phyloP scores from a whole-genome alignment of 345 rosid species.

The Corchorus olitorius region DNA sequence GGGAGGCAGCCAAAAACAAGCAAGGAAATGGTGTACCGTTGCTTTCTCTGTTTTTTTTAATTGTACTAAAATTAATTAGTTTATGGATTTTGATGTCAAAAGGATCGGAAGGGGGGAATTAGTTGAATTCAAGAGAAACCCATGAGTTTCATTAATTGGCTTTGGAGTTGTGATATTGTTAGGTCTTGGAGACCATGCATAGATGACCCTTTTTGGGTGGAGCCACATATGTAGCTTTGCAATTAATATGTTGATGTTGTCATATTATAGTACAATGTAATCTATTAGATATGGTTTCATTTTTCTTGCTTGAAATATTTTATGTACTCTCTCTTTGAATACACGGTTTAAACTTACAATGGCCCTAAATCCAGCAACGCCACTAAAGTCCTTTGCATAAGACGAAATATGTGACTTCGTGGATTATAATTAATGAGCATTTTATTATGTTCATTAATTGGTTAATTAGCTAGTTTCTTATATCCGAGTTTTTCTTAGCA shows the following conservation, averaged over 20 bases:
- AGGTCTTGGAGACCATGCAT: slow-evolving; percentile 1
- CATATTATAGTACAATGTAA: neutral
- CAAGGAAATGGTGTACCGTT: slow-evolving; percentile 48
- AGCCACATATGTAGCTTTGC: neutral
- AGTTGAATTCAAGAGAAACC: slow-evolving; percentile 46
- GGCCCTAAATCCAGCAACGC: too few species aligned
- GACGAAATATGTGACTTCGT: too few species aligned
- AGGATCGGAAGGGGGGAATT: neutral
- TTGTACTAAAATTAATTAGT: too few species aligned
- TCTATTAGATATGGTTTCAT: neutral
- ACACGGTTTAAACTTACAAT: too few species aligned
- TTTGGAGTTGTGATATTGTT: neutral
- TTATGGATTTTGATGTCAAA: neutral
- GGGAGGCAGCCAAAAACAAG: slow-evolving; percentile 42
- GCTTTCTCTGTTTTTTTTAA: neutral
- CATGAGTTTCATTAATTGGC: slow-evolving; percentile 46
- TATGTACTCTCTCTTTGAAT: too few species aligned
- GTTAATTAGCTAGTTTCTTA: too few species aligned
- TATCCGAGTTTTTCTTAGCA: too few species aligned
- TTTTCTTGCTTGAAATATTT: neutral
- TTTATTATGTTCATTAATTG: too few species aligned
- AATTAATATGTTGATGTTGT: slow-evolving; percentile 19
- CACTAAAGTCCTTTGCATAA: too few species aligned
- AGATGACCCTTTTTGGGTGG: neutral
- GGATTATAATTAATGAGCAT: too few species aligned